Evolutionary conservation across 2,329 filamentous ascomycete species (phyloP), one percentile per base, ranked within the genome.

Genomic region (Peltaster fructicola): DNA sequence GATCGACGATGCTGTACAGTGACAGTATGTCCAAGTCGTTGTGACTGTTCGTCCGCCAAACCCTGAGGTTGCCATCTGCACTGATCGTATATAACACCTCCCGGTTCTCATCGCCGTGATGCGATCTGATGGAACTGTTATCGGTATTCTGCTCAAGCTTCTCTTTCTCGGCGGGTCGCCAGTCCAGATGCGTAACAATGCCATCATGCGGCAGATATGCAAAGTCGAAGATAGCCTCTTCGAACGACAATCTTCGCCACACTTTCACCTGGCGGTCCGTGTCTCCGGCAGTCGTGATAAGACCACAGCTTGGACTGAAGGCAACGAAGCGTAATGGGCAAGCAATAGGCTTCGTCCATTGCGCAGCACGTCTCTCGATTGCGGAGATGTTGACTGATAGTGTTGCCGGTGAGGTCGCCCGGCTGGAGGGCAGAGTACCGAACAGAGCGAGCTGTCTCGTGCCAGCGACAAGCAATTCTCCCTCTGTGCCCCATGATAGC

Each of bases 61-160:
- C 65, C 22, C 84, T 68, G 33, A 95, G 56, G 24, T 73, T 59
- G 30, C 75, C 72, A 46, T 98, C 88, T 8, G 70, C 64, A 39
- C 81, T 90, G 35, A 84, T 69, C 0, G 88, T 92, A 45, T 92
- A 95, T 2, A 98, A 62, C 1, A 91, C 74, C 49, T 92, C 88
- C 18, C 88, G 77, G 14, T 48, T 40, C 15, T 46, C 44, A 6
- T 47, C 43, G n/a, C n/a, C n/a, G 22, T 40, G 39, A 14, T 38
- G 29, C 8, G 36, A 23, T 19, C 36, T 37, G 6, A 46, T 38
- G 1, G 38, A 36, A 26, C 38, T 44, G 6, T 36, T 34, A 17
- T 85, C 79, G 8, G 69, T 55, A 43, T 88, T 70, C 20, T 36
- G 34, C 7, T 38, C 31, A 33, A 69, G 68, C 11, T 25, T 18